Percentiles rank a stretch among this genome's conserved stretches.
Evolutionary conservation across 805 yeast genomes (phyloP).

Genomic region (Metschnikowia baotianmanensis): DNA sequence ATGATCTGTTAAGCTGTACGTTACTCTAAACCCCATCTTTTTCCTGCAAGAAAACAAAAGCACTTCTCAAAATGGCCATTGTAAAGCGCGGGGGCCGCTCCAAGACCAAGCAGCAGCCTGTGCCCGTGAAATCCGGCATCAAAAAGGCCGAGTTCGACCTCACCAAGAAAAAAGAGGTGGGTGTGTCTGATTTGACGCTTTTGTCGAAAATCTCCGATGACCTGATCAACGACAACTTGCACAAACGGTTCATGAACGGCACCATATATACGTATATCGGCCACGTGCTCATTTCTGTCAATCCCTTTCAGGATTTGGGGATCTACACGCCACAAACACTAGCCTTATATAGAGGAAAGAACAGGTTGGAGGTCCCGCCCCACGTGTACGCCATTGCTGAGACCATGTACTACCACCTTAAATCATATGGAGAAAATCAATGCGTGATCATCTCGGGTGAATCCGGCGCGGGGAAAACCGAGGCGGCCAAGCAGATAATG

Average conservation of each 20-base stretch:
- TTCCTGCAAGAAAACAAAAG: too few relatives aligned
- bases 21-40: too few relatives aligned
- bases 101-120: conserved; percentile 51
- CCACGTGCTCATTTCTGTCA: conserved; percentile 91
- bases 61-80: conserved; percentile 82
- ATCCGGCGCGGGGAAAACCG: conserved; percentile 97
- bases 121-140: conserved; percentile 55
- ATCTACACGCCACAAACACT: conserved; percentile 82
- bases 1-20: too few relatives aligned
- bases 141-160: conserved; percentile 90
- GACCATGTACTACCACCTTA: conserved; percentile 91
- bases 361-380: conserved; percentile 94
- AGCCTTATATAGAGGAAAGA: conserved; percentile 81
- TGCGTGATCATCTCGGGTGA: conserved; percentile 98
- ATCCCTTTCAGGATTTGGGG: conserved; percentile 95
- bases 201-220: conserved; percentile 87
- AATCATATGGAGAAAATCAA: conserved; percentile 90
- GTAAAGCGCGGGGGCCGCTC: conserved; percentile 72
- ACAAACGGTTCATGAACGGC: conserved; percentile 85
- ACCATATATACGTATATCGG: conserved; percentile 92
- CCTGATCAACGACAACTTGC: conserved; percentile 85
- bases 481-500: conserved; percentile 97
- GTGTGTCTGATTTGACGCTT: conserved; percentile 91
- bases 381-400: conserved; percentile 99
- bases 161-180: conserved; percentile 92